Conservation (phyloP, 805 yeast genomes). For the Maudiozyma barnettii region DNA sequence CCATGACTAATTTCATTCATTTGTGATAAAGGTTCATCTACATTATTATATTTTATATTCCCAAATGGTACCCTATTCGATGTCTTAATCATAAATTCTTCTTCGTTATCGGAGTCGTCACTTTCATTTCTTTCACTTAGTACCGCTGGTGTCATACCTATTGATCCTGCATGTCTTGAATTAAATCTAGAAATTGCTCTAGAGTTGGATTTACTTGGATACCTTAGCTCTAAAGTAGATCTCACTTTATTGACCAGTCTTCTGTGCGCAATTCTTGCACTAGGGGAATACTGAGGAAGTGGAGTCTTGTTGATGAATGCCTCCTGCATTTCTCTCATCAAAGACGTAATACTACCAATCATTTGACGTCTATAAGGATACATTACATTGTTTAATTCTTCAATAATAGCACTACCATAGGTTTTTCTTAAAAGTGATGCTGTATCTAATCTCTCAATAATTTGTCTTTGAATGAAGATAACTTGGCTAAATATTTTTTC, state of each 20-base stretch:
- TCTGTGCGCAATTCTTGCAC: conserved; percentile 39
- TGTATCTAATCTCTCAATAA: conserved; percentile 40
- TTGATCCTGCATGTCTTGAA: not conserved
- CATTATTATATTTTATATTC: not conserved
- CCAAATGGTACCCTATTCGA: not conserved
- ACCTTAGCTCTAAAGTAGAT: conserved; percentile 27
- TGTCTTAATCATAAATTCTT: not conserved
- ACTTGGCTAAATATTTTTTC: conserved; percentile 36
- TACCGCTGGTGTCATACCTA: not conserved
- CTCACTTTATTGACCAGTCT: conserved; percentile 37
- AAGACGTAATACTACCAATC: conserved; percentile 33
- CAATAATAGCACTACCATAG: conserved; percentile 39
- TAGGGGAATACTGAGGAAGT: conserved; percentile 42
- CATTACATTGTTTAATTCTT: conserved; percentile 34
- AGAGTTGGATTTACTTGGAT: conserved; percentile 5
- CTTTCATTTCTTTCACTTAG: conserved; percentile 7
- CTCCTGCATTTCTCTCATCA: conserved; percentile 35
- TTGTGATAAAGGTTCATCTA: not conserved
- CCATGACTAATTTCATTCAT: not conserved
- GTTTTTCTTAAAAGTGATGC: conserved; percentile 34
- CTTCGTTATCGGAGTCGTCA: conserved; percentile 17
- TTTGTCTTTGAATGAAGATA: conserved; percentile 37
- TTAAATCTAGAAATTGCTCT: not conserved
- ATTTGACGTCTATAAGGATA: conserved; percentile 38
- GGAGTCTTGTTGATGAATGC: conserved; percentile 39